A percentile compares a stretch with the other conserved stretches of the same genome.
phyloP scores from a whole-genome alignment of 768 basidiomycete genomes.

The Hydnomerulius pinastri region DNA sequence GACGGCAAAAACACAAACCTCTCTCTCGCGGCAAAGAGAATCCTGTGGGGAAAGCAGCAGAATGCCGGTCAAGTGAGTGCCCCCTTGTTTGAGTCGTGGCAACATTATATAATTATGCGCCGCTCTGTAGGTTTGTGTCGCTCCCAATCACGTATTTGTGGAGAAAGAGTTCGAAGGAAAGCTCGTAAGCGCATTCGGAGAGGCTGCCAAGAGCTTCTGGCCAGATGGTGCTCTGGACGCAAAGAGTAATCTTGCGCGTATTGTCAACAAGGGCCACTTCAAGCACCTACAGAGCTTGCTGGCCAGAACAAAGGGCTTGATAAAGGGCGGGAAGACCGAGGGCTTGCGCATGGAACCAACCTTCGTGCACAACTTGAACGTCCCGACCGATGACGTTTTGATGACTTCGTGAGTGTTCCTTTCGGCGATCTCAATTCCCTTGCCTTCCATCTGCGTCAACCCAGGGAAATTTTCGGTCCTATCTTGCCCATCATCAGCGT shows the following conservation, averaged over 20 bases:
- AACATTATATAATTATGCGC: background rate
- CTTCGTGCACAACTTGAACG: constrained; percentile 53
- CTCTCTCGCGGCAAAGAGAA: constrained; percentile 52
- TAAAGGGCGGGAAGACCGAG: constrained; percentile 49
- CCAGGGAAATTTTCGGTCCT: constrained; percentile 70
- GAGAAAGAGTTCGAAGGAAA: constrained; percentile 40
- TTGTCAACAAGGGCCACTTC: constrained; percentile 53
- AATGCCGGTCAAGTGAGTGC: constrained; percentile 63
- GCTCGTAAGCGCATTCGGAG: constrained; percentile 43
- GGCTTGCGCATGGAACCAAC: constrained; percentile 55
- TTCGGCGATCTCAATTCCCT: background rate
- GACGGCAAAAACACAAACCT: constrained; percentile 41
- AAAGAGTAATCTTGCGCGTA: constrained; percentile 40
- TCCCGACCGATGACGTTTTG: constrained; percentile 50
- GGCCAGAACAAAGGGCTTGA: constrained; percentile 48
- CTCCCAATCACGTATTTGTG: constrained; percentile 43
- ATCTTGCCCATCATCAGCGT: constrained; percentile 62
- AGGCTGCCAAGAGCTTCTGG: constrained; percentile 45
- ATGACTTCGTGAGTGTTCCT: constrained; percentile 52
- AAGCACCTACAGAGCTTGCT: constrained; percentile 50
- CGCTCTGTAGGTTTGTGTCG: constrained; percentile 29
- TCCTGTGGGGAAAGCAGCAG: constrained; percentile 59
- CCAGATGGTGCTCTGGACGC: constrained; percentile 49
- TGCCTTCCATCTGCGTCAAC: background rate
- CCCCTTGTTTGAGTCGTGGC: background rate